Evolutionary conservation across 2,329 filamentous ascomycete genomes (phyloP), one percentile per base, ranked within the genome.

Genomic region (Colletotrichum shisoi): DNA sequence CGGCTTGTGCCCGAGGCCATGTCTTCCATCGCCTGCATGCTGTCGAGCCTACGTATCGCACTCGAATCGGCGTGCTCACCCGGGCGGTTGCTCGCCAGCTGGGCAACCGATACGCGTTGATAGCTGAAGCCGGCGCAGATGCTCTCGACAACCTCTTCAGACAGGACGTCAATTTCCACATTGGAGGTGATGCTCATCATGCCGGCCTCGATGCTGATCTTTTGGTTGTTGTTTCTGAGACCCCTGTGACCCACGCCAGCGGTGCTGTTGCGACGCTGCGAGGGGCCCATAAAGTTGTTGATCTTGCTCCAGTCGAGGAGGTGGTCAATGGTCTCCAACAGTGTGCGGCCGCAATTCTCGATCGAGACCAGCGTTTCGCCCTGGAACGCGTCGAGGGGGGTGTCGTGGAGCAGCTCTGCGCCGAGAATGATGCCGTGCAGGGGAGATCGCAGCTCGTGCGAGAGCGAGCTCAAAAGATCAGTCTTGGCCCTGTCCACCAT

Each of bases 361-460:
- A 84, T 80, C 3, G 80, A 81, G 51, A 78, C 76, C 0, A 83
- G 70, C 42, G 82, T 76, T 24, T 79, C 78, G 11, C 75, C 73
- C 68, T 84, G 82, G 9, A 78, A 75, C 4, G 77, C 75, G 51
- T 78, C 78, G 27, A 87, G 76, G 0, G 75, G 67, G 0, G 84
- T 85, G n/a, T 87, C 84, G 4, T 81, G 79, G 0, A 89, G 71
- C 3, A 87, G 74, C 69, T 87, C 85, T 1, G 81, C 79, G 58
- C 79, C 85, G 0, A 84, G 82, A 0, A 89, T 75, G 39, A 89
- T 83, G 2, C 87, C 87, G 62, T 89, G 87, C 0, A 89, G 76
- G 0, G 87, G 87, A 2, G 84, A 87, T 4, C 87, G 80, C 15
- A 89, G 75, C 72, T 89, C 87, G 71, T 89, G 87, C 3, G 84